Percentiles rank a stretch among this genome's conserved stretches.
These are phyloP conservation scores for Zygoascus bituminiphila DNA, from an alignment of 805 yeast genomes.

Conservation along the genomic window DNA sequence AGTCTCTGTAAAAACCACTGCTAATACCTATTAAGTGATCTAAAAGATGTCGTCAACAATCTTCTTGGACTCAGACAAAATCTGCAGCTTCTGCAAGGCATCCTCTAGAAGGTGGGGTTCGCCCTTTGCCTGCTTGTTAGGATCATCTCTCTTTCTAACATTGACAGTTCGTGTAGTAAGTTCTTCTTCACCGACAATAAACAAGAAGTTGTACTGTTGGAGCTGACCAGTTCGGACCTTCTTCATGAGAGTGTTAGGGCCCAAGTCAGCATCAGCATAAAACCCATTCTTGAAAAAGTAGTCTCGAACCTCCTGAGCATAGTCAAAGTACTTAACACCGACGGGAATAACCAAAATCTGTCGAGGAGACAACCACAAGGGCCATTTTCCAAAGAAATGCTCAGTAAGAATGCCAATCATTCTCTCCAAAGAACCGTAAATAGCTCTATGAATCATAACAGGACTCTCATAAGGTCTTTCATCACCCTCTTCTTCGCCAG, in stretches of 20 bases:
- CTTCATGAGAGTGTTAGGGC: slow-evolving; percentile 96
- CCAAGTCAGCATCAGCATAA: slow-evolving; percentile 85
- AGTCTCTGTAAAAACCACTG: neutral
- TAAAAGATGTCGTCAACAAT: slow-evolving; percentile 13
- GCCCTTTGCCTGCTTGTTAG: slow-evolving; percentile 78
- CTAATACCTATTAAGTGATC: neutral
- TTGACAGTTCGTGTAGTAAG: slow-evolving; percentile 71
- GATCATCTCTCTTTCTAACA: slow-evolving; percentile 91
- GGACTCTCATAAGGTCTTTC: slow-evolving; percentile 63
- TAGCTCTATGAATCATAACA: slow-evolving; percentile 99
- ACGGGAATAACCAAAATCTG: slow-evolving; percentile 95
- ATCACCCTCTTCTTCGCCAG: slow-evolving; percentile 20
- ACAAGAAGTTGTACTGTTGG: slow-evolving; percentile 88
- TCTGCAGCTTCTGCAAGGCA: slow-evolving; percentile 60
- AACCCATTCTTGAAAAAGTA: slow-evolving; percentile 58
- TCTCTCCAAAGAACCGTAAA: slow-evolving; percentile 96
- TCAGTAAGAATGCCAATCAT: slow-evolving; percentile 98
- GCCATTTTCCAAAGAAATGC: slow-evolving; percentile 99
- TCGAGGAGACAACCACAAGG: slow-evolving; percentile 99
- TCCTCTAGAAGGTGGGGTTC: slow-evolving; percentile 67
- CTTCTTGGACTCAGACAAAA: slow-evolving; percentile 52
- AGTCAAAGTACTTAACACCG: slow-evolving; percentile 85
- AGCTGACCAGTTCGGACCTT: slow-evolving; percentile 96
- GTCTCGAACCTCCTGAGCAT: slow-evolving; percentile 76
- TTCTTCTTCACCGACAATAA: slow-evolving; percentile 96